phyloP scores from a whole-genome alignment of 495 filamentous ascomycete species.

The Alectoria sarmentosa region DNA sequence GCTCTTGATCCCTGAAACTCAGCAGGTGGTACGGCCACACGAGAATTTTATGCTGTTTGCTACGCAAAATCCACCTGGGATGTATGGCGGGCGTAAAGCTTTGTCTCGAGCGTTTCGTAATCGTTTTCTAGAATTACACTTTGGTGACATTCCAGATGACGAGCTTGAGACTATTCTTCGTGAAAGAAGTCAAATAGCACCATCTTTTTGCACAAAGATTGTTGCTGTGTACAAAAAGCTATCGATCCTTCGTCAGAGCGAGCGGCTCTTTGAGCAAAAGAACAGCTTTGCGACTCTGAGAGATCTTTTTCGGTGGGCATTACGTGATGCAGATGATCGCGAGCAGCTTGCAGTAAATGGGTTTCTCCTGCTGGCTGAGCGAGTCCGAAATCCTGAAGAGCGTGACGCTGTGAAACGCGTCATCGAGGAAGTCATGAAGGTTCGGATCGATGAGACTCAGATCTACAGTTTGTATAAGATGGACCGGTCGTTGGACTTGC shows the following conservation, averaged over 20 bases:
- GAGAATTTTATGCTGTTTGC: slow-evolving; percentile 97
- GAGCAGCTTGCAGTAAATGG: slow-evolving; percentile 89
- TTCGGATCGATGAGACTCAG: slow-evolving; percentile 62
- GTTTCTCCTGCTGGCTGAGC: slow-evolving; percentile 91
- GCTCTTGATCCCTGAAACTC: slow-evolving; percentile 92
- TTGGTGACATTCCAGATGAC: slow-evolving; percentile 93
- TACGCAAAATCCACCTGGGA: slow-evolving; percentile 94
- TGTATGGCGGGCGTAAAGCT: slow-evolving; percentile 91
- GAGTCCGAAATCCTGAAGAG: slow-evolving; percentile 87
- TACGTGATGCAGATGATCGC: slow-evolving; percentile 72
- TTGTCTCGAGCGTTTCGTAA: slow-evolving; percentile 94
- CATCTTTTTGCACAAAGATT: slow-evolving; percentile 83
- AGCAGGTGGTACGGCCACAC: slow-evolving; percentile 85
- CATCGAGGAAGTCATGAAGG: slow-evolving; percentile 89
- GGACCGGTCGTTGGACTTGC: slow-evolving; percentile 34
- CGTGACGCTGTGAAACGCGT: slow-evolving; percentile 73
- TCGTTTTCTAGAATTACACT: slow-evolving; percentile 93
- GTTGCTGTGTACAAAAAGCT: slow-evolving; percentile 92
- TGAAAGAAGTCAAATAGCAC: slow-evolving; percentile 78
- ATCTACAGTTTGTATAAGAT: slow-evolving; percentile 57
- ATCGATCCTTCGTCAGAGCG: slow-evolving; percentile 79
- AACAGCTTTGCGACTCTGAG: slow-evolving; percentile 94
- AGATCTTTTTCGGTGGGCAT: slow-evolving; percentile 97
- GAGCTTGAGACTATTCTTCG: slow-evolving; percentile 91
- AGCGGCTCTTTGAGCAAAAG: slow-evolving; percentile 90